phyloP scores from a whole-genome alignment of 2,329 filamentous ascomycete genomes.

The Dactylellina drechsleri region DNA sequence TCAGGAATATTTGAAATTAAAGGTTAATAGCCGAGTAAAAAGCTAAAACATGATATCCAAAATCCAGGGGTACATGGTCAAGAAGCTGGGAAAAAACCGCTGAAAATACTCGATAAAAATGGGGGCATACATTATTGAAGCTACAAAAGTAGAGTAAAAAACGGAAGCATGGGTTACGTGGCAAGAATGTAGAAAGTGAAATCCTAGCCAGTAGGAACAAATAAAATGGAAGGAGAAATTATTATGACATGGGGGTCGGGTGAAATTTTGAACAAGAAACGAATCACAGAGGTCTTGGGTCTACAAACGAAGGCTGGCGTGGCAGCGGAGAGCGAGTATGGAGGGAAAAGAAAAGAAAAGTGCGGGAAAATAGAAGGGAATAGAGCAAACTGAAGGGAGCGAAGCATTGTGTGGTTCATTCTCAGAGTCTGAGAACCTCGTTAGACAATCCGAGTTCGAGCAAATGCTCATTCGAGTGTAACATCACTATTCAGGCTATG shows the following conservation, averaged over 20 bases:
- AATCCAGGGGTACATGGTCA: constrained; percentile 24
- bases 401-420: background rate
- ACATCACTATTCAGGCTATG: constrained; percentile 46
- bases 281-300: constrained; percentile 33
- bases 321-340: constrained; percentile 40
- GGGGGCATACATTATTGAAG: constrained; percentile 21
- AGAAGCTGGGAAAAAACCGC: background rate
- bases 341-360: constrained; percentile 29
- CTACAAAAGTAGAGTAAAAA: constrained; percentile 17
- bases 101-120: constrained; percentile 6
- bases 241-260: background rate
- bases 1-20: background rate
- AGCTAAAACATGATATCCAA: constrained; percentile 30
- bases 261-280: constrained; percentile 14
- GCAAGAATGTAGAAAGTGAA: constrained; percentile 5
- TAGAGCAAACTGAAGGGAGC: constrained; percentile 9
- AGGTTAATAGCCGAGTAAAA: constrained; percentile 6
- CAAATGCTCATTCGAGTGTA: constrained; percentile 18
- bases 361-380: constrained; percentile 8
- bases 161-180: constrained; percentile 24
- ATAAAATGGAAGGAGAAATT: background rate
- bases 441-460: background rate
- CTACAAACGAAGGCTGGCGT: constrained; percentile 13
- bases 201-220: constrained; percentile 1
- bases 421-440: background rate